phyloP scores from a whole-genome alignment of 768 basidiomycete species.

The Lentinula edodes region DNA sequence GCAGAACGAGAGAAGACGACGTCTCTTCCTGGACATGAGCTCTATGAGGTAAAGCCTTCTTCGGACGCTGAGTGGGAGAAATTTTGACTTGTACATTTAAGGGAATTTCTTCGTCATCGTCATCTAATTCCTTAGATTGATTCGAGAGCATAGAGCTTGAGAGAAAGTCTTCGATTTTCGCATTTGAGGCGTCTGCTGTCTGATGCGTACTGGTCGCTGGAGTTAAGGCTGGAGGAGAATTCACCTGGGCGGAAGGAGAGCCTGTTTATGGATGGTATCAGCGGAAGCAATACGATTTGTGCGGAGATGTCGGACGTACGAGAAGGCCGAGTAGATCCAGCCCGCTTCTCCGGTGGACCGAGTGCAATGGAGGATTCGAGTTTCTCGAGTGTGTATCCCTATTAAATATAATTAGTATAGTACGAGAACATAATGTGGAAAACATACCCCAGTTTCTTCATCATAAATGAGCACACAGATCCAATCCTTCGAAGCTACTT shows the following conservation, averaged over 20 bases:
- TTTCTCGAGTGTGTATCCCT: conserved; percentile 74
- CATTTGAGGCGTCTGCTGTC: conserved; percentile 26
- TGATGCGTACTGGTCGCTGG: conserved; percentile 1
- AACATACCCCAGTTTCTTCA: conserved; percentile 60
- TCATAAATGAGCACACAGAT: conserved; percentile 82
- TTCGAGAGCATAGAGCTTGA: conserved; percentile 17
- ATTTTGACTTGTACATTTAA: conserved; percentile 19
- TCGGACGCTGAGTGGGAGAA: conserved; percentile 11
- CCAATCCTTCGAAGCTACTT: conserved; percentile 56
- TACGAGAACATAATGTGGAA: not conserved
- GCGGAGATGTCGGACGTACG: conserved; percentile 20
- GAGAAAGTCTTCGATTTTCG: conserved; percentile 38
- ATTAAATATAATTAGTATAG: conserved; percentile 10
- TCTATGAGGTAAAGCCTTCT: conserved; percentile 10
- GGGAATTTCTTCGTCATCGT: conserved; percentile 29
- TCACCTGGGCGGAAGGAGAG: not conserved
- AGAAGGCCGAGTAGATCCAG: conserved; percentile 20
- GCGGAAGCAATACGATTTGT: not conserved
- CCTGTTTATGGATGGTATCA: not conserved
- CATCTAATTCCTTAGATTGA: conserved; percentile 18
- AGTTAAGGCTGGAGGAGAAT: conserved; percentile 13
- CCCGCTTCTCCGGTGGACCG: conserved; percentile 20
- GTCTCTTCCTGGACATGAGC: conserved; percentile 1
- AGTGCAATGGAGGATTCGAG: conserved; percentile 61
- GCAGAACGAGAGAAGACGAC: conserved; percentile 19